Evolutionary conservation across 2,329 filamentous ascomycete species (phyloP).

Genomic region (Botrytis fragariae): DNA sequence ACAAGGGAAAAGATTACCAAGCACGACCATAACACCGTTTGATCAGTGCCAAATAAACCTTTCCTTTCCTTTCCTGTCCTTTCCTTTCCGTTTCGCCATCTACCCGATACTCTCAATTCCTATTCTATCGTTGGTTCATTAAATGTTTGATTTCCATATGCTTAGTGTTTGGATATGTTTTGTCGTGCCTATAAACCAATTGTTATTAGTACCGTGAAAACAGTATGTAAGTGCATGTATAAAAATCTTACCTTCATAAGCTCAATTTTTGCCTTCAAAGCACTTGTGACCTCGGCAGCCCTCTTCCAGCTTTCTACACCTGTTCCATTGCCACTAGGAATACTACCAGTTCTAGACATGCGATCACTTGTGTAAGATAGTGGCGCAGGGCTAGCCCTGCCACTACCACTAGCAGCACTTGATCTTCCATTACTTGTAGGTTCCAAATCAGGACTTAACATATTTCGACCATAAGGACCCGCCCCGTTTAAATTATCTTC

Average conservation of each 20-base stretch:
- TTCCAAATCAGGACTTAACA: constrained; percentile 36
- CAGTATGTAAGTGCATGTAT: not conserved
- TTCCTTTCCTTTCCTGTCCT: constrained; percentile 9
- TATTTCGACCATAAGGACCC: constrained; percentile 35
- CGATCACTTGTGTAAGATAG: constrained; percentile 30
- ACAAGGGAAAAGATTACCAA: constrained; percentile 17
- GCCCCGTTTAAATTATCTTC: constrained; percentile 75
- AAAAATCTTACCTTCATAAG: constrained; percentile 78
- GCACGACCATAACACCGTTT: constrained; percentile 21
- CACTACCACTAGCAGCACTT: constrained; percentile 37
- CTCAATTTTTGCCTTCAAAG: constrained; percentile 95
- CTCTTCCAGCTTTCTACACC: constrained; percentile 93
- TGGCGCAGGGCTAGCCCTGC: constrained; percentile 36
- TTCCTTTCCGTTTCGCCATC: constrained; percentile 17
- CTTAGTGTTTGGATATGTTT: constrained; percentile 46
- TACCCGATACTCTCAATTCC: constrained; percentile 6
- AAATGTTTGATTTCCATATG: constrained; percentile 7
- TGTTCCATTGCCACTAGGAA: constrained; percentile 44
- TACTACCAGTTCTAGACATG: constrained; percentile 29
- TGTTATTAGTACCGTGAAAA: constrained; percentile 15
- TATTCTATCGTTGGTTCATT: constrained; percentile 13
- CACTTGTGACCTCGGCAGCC: constrained; percentile 95
- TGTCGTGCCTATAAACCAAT: constrained; percentile 47
- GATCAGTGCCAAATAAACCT: constrained; percentile 18
- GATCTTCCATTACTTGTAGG: constrained; percentile 34